Evolutionary conservation across 2,329 filamentous ascomycete species (phyloP), one percentile per base, ranked within the genome.

Genomic region (Plectosphaerella sp.): DNA sequence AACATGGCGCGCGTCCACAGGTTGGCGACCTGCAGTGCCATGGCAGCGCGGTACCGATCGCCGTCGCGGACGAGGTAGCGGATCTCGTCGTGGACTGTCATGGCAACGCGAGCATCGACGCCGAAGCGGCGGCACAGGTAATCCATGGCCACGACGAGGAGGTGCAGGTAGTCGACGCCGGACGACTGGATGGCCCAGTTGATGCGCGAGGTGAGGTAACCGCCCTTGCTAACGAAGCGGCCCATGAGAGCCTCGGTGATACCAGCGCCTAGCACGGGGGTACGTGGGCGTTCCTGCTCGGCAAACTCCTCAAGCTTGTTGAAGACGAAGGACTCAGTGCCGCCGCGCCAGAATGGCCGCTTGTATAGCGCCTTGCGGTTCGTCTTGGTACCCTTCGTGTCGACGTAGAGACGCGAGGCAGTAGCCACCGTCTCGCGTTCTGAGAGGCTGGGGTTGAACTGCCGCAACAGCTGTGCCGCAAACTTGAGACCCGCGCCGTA

Each of bases 171-270:
- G 68, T 99, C 95, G 4, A 97, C 93, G 5, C 95, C 94, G 0
- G 90, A 96, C 1, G 92, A 97, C 64, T 99, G 94, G 60, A 99
- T 97, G 3, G 94, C 94, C 94, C 94, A 99, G 66, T 99, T 99
- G 72, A 99, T 97, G 35, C 95, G 87, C 16, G 89, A 95, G 1
- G 94, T 97, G 73, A 99, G 87, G 72, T 96, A 99, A 20, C 87
- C 90, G 36, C 92, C 91, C 64, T 90, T 94, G 68, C 82, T 89
- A 61, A 99, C 86, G 64, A 88, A 96, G 15, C 89, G 86, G 50
- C 86, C 80, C 87, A 96, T 95, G 18, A 99, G 75, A 0, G 95
- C 94, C 72, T 99, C 91, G 0, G 94, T 99, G 59, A 99, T 99
- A 15, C 92, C 93, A 10, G 94, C 94, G 3, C 91, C 94, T 4